Conservation (phyloP, 2,329 filamentous ascomycete genomes). For the Sporothrix euskadiensis region DNA sequence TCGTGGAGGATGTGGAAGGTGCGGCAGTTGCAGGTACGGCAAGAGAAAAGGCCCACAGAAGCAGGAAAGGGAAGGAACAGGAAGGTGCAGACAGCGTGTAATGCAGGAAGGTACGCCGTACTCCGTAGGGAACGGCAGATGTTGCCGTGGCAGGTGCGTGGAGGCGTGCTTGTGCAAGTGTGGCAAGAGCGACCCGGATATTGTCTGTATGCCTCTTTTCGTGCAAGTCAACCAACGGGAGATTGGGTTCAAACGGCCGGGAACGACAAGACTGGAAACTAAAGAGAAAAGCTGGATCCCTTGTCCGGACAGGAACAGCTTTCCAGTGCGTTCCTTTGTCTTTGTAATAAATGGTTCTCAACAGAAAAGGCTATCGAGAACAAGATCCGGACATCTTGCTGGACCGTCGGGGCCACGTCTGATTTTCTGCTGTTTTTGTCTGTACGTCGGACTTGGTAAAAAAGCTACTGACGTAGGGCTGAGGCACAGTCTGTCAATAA, state of each 20-base stretch:
- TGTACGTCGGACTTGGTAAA: not conserved
- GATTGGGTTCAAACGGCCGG: not conserved
- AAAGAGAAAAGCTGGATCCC: not conserved
- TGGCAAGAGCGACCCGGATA: not conserved
- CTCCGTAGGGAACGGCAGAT: not conserved
- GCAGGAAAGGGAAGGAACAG: not conserved
- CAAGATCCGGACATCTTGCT: not conserved
- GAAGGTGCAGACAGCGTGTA: not conserved
- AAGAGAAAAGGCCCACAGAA: no score
- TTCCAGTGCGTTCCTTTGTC: not conserved
- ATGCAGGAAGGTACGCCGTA: not conserved
- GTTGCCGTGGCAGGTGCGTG: not conserved
- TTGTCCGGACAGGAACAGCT: conserved; percentile 4
- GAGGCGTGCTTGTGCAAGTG: not conserved
- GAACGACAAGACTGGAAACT: not conserved
- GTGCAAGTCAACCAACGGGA: not conserved
- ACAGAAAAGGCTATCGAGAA: not conserved
- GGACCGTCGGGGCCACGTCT: conserved; percentile 1
- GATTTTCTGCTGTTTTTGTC: not conserved
- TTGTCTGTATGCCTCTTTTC: no score
- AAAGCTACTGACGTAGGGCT: not conserved
- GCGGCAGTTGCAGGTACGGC: not conserved
- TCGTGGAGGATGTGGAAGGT: not conserved
- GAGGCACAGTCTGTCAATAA: not conserved
- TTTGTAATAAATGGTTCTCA: not conserved